A percentile compares a stretch with the other conserved stretches of the same genome.
Evolutionary conservation across 495 filamentous ascomycete species (phyloP).

Genomic region (Penicillium angulare): DNA sequence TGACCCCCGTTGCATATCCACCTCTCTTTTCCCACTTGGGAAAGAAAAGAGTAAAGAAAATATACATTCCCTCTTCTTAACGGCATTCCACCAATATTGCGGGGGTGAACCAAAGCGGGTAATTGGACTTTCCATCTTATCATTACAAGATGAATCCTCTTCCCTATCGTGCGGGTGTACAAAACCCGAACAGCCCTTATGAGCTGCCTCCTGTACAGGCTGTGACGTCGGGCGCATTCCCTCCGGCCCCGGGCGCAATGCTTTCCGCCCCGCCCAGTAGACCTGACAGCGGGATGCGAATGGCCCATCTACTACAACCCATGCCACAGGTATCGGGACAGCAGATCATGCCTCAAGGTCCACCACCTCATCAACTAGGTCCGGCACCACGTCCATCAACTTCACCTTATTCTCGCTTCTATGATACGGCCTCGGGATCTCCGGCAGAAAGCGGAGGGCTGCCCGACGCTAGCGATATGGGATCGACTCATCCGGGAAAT

Average conservation of each 20-base stretch:
- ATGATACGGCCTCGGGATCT: constrained; percentile 45
- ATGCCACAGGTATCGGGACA: constrained; percentile 28
- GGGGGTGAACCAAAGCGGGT: background rate
- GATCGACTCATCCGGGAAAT: constrained; percentile 33
- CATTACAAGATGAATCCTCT: constrained; percentile 22
- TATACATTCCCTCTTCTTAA: too few species aligned
- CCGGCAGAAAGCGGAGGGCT: constrained; percentile 36
- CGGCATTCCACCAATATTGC: too few species aligned
- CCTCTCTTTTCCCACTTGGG: background rate
- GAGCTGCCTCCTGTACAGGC: constrained; percentile 43
- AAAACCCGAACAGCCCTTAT: constrained; percentile 27
- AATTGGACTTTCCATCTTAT: background rate
- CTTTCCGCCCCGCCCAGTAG: constrained; percentile 47
- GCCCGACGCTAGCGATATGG: constrained; percentile 33
- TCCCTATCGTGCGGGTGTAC: constrained; percentile 17
- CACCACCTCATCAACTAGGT: constrained; percentile 1
- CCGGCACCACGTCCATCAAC: constrained; percentile 24
- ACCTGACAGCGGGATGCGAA: constrained; percentile 42
- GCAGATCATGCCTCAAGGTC: constrained; percentile 19
- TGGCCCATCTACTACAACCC: constrained; percentile 46
- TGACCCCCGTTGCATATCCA: background rate
- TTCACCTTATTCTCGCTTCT: constrained; percentile 39
- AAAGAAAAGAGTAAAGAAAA: constrained; percentile 52
- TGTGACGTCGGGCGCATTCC: constrained; percentile 38
- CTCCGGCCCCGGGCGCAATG: constrained; percentile 30